A percentile compares a stretch with the other conserved stretches of the same genome.
Evolutionary conservation across 139 green algal species (phyloP).

Genomic region (Asterochloris erici): DNA sequence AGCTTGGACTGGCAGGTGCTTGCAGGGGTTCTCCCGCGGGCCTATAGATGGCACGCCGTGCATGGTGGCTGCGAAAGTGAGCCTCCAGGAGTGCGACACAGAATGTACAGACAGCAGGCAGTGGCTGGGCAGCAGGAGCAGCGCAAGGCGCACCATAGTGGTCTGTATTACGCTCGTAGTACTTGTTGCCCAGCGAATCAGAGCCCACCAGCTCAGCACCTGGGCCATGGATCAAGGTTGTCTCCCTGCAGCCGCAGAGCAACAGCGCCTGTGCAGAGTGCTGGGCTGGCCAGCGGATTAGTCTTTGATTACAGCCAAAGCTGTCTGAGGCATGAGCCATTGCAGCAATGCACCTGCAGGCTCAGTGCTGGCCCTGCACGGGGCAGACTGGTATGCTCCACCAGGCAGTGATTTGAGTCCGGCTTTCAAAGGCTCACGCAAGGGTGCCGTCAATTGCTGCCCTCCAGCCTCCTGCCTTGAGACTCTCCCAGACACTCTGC

Average conservation of each 20-base stretch:
- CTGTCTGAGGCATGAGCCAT: too few relatives aligned
- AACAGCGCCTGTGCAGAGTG: background rate
- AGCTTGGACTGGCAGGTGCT: too few relatives aligned
- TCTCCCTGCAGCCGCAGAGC: constrained; percentile 11
- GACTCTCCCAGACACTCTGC: constrained; percentile 27
- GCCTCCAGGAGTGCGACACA: too few relatives aligned
- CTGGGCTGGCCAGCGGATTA: background rate
- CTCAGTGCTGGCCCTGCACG: too few relatives aligned
- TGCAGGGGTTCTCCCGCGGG: too few relatives aligned
- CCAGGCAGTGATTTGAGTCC: background rate
- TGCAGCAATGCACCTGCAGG: too few relatives aligned
- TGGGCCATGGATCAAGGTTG: constrained; percentile 38
- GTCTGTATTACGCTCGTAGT: constrained; percentile 25
- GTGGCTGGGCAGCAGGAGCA: too few relatives aligned
- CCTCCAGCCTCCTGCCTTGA: constrained; percentile 47
- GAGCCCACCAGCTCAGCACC: constrained; percentile 32
- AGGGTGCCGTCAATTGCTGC: constrained; percentile 31
- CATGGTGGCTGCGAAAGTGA: too few relatives aligned
- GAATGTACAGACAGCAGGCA: too few relatives aligned
- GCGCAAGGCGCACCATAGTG: background rate
- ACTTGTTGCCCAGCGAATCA: constrained; percentile 29
- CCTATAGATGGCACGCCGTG: too few relatives aligned
- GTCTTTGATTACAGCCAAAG: too few relatives aligned
- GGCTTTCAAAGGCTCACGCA: constrained; percentile 10
- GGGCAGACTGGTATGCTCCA: too few relatives aligned